Base-by-base conservation (phyloP, 2,329 filamentous ascomycete genomes). In the Fusarium domesticum region DNA sequence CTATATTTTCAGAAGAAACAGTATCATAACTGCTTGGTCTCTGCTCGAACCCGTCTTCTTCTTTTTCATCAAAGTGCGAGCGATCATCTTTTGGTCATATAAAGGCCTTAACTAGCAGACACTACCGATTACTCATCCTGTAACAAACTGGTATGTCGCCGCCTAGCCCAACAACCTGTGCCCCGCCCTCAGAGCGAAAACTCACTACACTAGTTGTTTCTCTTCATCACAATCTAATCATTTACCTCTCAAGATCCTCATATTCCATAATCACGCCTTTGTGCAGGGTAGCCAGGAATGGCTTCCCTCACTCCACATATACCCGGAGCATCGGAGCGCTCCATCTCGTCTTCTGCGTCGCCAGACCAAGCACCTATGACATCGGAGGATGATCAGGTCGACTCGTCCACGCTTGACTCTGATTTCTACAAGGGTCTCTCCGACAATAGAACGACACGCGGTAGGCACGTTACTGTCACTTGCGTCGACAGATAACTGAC, bases 381-480 rank as follows among this genome's bases (percentile, higher is more conserved):
- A 23, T 51, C 60, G 19, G 58, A 64, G 14, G 61, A 65, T 36
- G 72, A 72, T 36, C 69, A 64, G 43, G 58, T 67, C 34, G 68
- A 71, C 1, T 56, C 70, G 35, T 69, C 70, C 14, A 65, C 71
- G 2, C 60, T 82, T 49, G 81, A 78, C 49, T 67, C 83, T 42
- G 72, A 72, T 15, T 84, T 87, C 48, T 77, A 87, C 66, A 89
- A 83, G 66, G 81, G 70, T 55, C 73, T 85, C 49, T 77, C 72
- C 39, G 85, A 89, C 44, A 93, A 89, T 71, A 89, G 84, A 63
- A 80, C 78, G 11, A 89, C 85, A n/a, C 77, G 86, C 76, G 85
- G 87, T 89, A 68, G 60, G 52, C 23, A 49, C 34, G 33, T n/a
- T 23, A 19, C 23, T 25, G 17, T 34, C 28, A 23, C 25, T 18